Evolutionary conservation across 352 stramenopile genomes (phyloP), one percentile per base, ranked within the genome.

Genomic region (Lagenidium giganteum): DNA sequence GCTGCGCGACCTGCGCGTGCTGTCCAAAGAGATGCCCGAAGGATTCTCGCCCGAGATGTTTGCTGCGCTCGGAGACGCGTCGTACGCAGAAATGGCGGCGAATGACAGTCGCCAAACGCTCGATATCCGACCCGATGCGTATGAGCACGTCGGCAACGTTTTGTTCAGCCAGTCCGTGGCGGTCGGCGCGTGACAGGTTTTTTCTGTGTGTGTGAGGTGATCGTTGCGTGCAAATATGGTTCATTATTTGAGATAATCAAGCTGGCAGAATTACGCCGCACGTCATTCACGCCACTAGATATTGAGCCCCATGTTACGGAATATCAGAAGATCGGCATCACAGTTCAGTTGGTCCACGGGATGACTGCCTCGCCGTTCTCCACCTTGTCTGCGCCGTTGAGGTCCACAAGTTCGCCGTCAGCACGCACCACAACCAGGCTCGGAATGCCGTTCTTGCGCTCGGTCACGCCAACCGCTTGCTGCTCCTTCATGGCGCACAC

Each of bases 21-120:
- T 90, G 45, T 65, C 49, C 26, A 22, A 64, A 37, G 50, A 55
- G 27, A 57, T 86, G 44, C 72, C 78, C 0, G 67, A 87, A 32
- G 78, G 78, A 12, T 91, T 91, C 48, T 82, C 75, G 22, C 51
- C 78, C 14, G 55, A 70, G 23, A 84, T 86, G 74, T 91, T 91
- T 43, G 54, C 54, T 7, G 61, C 64, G 32, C 47, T 91, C 16
- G 78, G 78, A n/a, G 67, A 85, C 44, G 74, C 65, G 20, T 50
- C 88, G 29, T 83, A 82, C 53, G 66, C 62, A 16, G 78, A 91
- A 36, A 90, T 89, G 70, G 34, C 74, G 14, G 51, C 55, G 29
- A 49, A 68, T 42, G 40, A 28, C 27, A 46, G 38, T 26, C 43
- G 11, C 12, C 32, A 25, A n/a, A 26, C 9, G 20, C 16, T 23